Base-by-base conservation (phyloP, 768 basidiomycete species). In the Lactarius vividus region DNA sequence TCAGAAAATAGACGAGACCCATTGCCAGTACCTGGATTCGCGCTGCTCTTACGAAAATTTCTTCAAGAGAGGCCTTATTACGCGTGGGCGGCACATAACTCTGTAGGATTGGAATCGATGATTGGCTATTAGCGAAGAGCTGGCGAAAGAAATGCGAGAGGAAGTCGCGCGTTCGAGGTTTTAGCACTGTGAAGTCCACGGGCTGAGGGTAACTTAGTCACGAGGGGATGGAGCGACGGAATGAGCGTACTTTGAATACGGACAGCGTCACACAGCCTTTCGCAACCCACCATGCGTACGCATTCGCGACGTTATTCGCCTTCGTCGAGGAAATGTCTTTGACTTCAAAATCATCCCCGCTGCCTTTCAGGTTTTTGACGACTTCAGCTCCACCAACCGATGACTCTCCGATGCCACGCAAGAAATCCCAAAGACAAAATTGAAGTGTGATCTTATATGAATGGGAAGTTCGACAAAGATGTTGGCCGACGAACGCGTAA, bases 401-500 rank as follows among this genome's bases (percentile, higher is more conserved):
- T 11, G 80, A 83, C 76, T 97, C 94, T 15, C 94, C 96, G 53
- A 98, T 79, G 66, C 92, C 92, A 10, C 96, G 89, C 33, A 98
- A 77, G 74, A 98, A 96, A 74, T 99, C 97, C 97, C 97, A 99
- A 7, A 98, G 78, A 71, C 88, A 92, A 75, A 92, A 98, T 73
- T 98, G 97, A 26, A 98, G 79, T 2, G 97, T 98, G 71, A 98
- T 89, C 72, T 86, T 92, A 80, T 94, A 88, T 5, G 89, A 85
- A 73, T 96, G 94, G 0, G 94, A 88, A 10, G 78, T 79, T 10
- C 83, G 80, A 72, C 92, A 92, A 33, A 98, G 85, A 15, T 92
- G 88, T 70, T 93, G 89, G 68, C 87, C 86, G 42, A 98, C 88
- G 57, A 98, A 86, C 7, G 92, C 84, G 76, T 98, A 98, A 77